phyloP scores from a whole-genome alignment of 768 basidiomycete genomes.

The Daedaleopsis sinensis region DNA sequence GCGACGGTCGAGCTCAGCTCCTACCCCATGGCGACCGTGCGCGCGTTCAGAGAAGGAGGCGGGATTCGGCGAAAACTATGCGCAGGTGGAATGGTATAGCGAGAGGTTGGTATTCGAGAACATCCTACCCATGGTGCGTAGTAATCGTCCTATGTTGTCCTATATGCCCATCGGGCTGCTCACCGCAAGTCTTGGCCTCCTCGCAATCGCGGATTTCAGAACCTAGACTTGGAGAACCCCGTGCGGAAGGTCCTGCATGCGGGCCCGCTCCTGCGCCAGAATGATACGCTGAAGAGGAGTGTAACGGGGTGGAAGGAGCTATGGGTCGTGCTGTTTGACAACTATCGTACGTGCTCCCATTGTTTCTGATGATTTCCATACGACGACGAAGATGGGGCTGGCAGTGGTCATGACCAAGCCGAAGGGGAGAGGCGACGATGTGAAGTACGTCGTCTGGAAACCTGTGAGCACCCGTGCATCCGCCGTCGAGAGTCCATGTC shows the following conservation, averaged over 20 bases:
- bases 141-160: neutral
- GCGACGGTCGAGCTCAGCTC: neutral
- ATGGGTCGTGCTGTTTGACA: slow-evolving; percentile 19
- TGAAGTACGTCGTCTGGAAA: slow-evolving; percentile 15
- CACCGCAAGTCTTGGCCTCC: too few relatives aligned
- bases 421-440: slow-evolving; percentile 7
- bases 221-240: slow-evolving; percentile 10
- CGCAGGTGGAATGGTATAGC: slow-evolving; percentile 8
- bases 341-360: slow-evolving; percentile 9
- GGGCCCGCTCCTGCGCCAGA: slow-evolving; percentile 14
- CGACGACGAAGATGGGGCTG: neutral
- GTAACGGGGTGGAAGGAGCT: slow-evolving; percentile 19
- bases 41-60: neutral
- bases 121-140: slow-evolving; percentile 6
- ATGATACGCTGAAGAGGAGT: slow-evolving; percentile 16
- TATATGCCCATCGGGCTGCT: too few relatives aligned
- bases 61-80: neutral
- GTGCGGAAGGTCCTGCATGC: slow-evolving; percentile 12
- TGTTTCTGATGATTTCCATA: neutral
- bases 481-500: neutral
- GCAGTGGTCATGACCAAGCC: slow-evolving; percentile 18
- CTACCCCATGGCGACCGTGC: neutral
- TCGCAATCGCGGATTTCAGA: neutral
- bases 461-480: slow-evolving; percentile 1
- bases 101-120: slow-evolving; percentile 9